Conservation (phyloP, 2,329 filamentous ascomycete species). For the Drechslerella coelobrocha region DNA sequence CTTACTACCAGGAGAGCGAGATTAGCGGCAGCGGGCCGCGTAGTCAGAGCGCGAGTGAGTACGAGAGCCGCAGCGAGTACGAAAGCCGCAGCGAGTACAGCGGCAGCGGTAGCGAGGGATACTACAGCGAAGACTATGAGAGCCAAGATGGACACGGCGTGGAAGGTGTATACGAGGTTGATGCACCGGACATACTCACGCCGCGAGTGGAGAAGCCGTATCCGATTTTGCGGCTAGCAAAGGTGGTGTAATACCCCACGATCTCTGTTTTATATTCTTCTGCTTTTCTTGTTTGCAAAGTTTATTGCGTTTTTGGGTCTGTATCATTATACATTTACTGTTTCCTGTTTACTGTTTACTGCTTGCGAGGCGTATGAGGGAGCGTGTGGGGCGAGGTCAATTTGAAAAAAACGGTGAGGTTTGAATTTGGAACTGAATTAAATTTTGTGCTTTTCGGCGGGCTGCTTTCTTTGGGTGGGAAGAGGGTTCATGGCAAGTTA, state of each 20-base stretch:
- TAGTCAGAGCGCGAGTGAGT: slow-evolving; percentile 23
- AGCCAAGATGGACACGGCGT: slow-evolving; percentile 38
- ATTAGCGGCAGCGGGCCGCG: slow-evolving; percentile 34
- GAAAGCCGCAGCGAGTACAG: slow-evolving; percentile 44
- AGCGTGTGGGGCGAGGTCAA: not conserved
- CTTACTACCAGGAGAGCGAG: slow-evolving; percentile 44
- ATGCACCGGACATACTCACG: slow-evolving; percentile 37
- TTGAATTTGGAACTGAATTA: not conserved
- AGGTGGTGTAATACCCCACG: slow-evolving; percentile 9
- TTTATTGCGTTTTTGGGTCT: not conserved
- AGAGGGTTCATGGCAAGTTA: too few species aligned
- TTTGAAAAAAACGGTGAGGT: not conserved
- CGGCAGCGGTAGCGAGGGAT: slow-evolving; percentile 33
- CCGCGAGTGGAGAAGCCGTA: slow-evolving; percentile 27
- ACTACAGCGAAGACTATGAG: slow-evolving; percentile 48
- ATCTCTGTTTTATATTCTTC: slow-evolving; percentile 12
- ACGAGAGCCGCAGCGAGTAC: slow-evolving; percentile 38
- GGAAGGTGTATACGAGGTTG: slow-evolving; percentile 32
- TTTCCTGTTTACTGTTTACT: not conserved
- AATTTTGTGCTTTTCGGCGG: not conserved
- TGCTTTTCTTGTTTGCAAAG: not conserved
- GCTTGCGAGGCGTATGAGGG: not conserved
- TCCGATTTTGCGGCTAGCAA: slow-evolving; percentile 35
- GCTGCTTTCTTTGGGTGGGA: too few species aligned
- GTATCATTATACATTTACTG: not conserved